These are phyloP conservation scores for Casuarina glauca DNA, from an alignment of 306 rosid species.

Conservation along the genomic window DNA sequence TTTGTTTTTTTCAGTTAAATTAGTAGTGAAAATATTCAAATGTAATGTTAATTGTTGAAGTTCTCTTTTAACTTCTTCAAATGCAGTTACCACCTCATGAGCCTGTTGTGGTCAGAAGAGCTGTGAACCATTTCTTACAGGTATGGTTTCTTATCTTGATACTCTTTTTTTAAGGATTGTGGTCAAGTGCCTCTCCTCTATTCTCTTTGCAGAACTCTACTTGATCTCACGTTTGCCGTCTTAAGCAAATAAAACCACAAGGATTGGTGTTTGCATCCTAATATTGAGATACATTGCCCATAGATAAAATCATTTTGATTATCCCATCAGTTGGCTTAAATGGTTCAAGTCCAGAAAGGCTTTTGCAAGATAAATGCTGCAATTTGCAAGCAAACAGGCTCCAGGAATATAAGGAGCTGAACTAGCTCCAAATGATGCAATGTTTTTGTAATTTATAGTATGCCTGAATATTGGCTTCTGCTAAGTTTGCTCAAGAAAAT, in stretches of 20 bases:
- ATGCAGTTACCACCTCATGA: constrained; percentile 88
- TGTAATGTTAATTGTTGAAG: not conserved
- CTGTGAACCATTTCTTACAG: constrained; percentile 97
- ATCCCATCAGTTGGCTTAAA: constrained; percentile 3
- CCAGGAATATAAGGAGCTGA: not conserved
- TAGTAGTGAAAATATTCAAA: not conserved
- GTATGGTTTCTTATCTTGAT: constrained; percentile 34
- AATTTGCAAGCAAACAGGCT: constrained; percentile 14
- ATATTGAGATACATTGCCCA: not conserved
- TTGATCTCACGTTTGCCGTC: too few species aligned
- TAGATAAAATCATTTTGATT: not conserved
- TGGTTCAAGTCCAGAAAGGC: not conserved
- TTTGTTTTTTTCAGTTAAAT: not conserved
- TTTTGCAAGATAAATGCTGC: constrained; percentile 2
- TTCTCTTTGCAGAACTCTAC: not conserved
- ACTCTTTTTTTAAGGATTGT: constrained; percentile 18
- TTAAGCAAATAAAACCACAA: too few species aligned
- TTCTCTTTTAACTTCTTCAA: constrained; percentile 11
- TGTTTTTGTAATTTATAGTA: not conserved
- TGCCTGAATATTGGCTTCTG: not conserved
- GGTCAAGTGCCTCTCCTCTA: not conserved
- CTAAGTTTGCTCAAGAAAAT: not conserved
- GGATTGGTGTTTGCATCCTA: too few species aligned
- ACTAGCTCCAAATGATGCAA: constrained; percentile 9
- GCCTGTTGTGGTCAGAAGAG: constrained; percentile 73